A percentile compares a stretch with the other conserved stretches of the same genome.
These are phyloP conservation scores for Mortierella sp. DNA, from an alignment of 371 early-diverging fungal species.

Conservation along the genomic window DNA sequence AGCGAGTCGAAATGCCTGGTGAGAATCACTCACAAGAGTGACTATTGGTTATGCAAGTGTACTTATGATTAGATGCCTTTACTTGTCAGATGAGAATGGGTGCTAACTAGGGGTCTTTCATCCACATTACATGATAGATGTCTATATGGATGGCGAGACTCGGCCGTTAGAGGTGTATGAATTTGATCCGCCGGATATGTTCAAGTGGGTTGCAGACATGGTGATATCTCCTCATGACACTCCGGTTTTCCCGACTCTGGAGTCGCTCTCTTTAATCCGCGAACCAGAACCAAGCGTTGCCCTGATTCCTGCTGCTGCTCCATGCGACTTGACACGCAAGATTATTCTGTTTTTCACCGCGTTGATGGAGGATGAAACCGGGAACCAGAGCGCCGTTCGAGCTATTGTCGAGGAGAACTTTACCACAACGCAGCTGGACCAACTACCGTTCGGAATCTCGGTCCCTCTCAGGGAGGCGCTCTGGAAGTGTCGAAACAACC, in stretches of 20 bases:
- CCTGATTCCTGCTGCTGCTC: not conserved
- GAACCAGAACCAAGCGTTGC: conserved; percentile 17
- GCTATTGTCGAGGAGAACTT: conserved; percentile 54
- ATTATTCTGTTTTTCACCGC: conserved; percentile 24
- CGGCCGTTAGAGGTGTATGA: conserved; percentile 14
- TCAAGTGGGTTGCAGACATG: conserved; percentile 37
- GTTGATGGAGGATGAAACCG: conserved; percentile 23
- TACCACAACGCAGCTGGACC: conserved; percentile 26
- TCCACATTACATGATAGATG: conserved; percentile 15
- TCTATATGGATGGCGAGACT: conserved; percentile 26
- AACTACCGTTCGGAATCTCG: conserved; percentile 34
- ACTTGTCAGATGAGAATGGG: no score
- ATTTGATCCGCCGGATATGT: conserved; percentile 45
- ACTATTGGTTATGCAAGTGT: no score
- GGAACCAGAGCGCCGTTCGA: conserved; percentile 52
- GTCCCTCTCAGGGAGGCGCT: conserved; percentile 38
- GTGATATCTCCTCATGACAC: conserved; percentile 24
- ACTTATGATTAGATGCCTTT: no score
- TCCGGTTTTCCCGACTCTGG: conserved; percentile 24
- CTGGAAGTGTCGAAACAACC: conserved; percentile 38
- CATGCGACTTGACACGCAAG: conserved; percentile 30
- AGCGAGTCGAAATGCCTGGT: conserved; percentile 28
- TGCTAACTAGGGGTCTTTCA: not conserved
- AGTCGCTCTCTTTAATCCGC: conserved; percentile 13
- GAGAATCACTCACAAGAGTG: not conserved